These are phyloP conservation scores for Coemansia sp. DNA, from an alignment of 192 early-diverging fungal species.

Conservation along the genomic window DNA sequence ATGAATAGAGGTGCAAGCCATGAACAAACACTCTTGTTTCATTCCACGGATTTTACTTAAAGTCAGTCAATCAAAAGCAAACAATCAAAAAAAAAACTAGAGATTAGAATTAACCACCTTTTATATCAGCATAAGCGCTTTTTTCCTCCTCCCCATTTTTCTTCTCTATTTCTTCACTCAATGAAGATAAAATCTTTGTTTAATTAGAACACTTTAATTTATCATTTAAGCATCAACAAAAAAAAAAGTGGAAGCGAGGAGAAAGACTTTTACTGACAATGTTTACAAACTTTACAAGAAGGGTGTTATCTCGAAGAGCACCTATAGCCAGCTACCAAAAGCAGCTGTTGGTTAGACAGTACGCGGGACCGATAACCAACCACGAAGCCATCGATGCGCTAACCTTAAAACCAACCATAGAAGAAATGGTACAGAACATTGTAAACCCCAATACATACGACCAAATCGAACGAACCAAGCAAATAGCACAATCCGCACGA, in stretches of 20 bases:
- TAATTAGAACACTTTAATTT: too few species aligned
- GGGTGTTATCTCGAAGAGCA: neutral
- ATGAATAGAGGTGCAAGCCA: neutral
- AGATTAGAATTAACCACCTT: too few species aligned
- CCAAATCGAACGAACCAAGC: conserved; percentile 21
- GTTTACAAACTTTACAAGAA: neutral
- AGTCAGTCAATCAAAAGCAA: too few species aligned
- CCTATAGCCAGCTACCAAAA: neutral
- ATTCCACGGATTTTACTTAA: too few species aligned
- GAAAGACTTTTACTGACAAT: conserved; percentile 1
- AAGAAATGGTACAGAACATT: conserved; percentile 22
- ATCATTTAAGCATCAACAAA: neutral
- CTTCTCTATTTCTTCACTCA: too few species aligned
- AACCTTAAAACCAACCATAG: neutral
- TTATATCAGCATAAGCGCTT: too few species aligned
- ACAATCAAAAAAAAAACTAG: too few species aligned
- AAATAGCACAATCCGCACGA: conserved; percentile 15
- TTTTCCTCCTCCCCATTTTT: too few species aligned
- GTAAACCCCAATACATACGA: conserved; percentile 32
- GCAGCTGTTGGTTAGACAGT: neutral
- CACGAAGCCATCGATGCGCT: neutral
- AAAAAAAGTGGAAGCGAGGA: conserved; percentile 2
- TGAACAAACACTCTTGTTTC: too few species aligned
- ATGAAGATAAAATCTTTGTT: neutral
- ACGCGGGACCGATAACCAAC: conserved; percentile 9